These are phyloP conservation scores for Dimocarpus longan DNA, from an alignment of 345 rosid species.

Conservation along the genomic window DNA sequence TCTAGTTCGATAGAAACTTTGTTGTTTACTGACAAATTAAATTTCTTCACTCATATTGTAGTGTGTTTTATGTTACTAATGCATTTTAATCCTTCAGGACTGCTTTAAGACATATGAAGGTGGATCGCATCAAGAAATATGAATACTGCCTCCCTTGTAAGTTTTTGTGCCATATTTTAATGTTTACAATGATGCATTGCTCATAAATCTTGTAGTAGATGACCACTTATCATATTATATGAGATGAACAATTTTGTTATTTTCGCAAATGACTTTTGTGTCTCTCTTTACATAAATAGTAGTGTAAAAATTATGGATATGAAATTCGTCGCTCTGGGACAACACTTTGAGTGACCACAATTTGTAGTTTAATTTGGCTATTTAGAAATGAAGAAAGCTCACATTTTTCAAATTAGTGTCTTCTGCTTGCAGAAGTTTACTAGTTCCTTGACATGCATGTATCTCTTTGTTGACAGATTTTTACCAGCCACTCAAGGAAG, in stretches of 20 bases:
- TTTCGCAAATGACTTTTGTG: not conserved
- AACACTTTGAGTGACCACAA: not conserved
- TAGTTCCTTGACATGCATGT: conserved; percentile 11
- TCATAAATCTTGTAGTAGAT: not conserved
- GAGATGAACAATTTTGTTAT: not conserved
- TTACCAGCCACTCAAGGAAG: conserved; percentile 86
- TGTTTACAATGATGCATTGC: conserved; percentile 4
- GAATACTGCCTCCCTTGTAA: conserved; percentile 97
- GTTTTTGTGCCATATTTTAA: conserved; percentile 36
- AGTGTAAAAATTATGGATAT: not conserved
- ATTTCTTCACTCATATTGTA: not conserved
- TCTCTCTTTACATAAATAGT: not conserved
- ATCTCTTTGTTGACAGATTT: conserved; percentile 57
- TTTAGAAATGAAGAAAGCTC: not conserved
- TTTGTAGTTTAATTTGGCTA: not conserved
- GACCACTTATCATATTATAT: not conserved
- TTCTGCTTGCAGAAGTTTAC: not conserved
- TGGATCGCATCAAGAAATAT: conserved; percentile 81
- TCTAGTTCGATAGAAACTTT: not conserved
- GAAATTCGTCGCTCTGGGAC: not conserved
- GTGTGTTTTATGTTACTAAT: not conserved
- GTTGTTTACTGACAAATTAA: not conserved
- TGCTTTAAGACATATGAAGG: conserved; percentile 88
- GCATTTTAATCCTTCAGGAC: conserved; percentile 51
- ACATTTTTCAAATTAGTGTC: not conserved